Conservation (phyloP, 768 basidiomycete species). For the Leucosporidium yakuticum region DNA sequence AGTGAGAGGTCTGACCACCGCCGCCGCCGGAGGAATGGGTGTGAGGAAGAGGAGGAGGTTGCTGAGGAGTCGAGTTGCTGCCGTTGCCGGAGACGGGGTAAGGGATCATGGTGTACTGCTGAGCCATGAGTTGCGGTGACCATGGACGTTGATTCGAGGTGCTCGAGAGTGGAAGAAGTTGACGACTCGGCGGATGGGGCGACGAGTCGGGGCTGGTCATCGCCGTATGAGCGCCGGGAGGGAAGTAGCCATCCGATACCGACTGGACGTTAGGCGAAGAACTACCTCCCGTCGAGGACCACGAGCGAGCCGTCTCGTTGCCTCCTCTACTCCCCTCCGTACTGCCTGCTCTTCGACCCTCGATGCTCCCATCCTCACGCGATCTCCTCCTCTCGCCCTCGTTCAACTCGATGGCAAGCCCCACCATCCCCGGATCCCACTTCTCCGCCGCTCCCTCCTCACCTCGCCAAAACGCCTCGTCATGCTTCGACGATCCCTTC, state of each 20-base stretch:
- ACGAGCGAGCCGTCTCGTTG: no score
- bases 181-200: background rate
- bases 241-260: no score
- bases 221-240: no score
- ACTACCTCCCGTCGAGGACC: no score
- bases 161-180: no score
- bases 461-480: background rate
- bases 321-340: no score
- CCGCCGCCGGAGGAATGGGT: background rate
- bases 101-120: background rate
- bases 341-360: no score
- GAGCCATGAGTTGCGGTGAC: background rate
- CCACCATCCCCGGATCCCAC: background rate
- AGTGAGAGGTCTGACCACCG: background rate
- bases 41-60: no score
- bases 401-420: background rate
- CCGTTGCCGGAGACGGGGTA: background rate
- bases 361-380: no score
- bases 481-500: background rate
- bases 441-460: background rate
- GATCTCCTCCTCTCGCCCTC: background rate
- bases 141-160: background rate
- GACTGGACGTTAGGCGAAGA: no score
- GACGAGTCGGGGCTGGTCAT: conserved; percentile 3
- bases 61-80: background rate